Evolutionary conservation across 2,329 filamentous ascomycete genomes (phyloP), one percentile per base, ranked within the genome.

Genomic region (Ascocoryne sarcoides): DNA sequence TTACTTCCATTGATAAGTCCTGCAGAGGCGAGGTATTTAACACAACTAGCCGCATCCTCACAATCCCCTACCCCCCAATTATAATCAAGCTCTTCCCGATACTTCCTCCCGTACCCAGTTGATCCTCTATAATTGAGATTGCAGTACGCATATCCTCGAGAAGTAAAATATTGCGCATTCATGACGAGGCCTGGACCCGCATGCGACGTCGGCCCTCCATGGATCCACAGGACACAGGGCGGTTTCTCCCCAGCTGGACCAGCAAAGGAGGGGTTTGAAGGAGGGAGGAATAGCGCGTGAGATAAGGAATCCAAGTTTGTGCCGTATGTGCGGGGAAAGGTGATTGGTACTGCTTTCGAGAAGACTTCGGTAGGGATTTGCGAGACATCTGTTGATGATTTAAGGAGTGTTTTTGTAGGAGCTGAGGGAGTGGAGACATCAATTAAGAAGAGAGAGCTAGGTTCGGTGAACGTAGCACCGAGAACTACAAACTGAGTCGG

Each of bases 91-190:
- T 62, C 58, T 18, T 71, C 62, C 0, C 71, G 65, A 46, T 75
- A 76, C 5, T 60, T 58, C 3, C 65, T 62, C 1, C 72, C 71
- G 50, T 73, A 69, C 2, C 67, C 70, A 0, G 64, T 68, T 1
- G 69, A 73, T 3, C 72, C 73, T 2, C 63, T 65, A 49, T 75
- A 72, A 53, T 76, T 75, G 23, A 75, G 57, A 2, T 62, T 59
- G 10, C 69, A 62, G 36, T 66, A 66, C 1, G 70, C 71, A 40
- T 69, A 76, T 3, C 73, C 73, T 10, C 73, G 61, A 3, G 70
- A 68, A 0, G 71, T 75, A 48, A 67, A 73, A 50, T 70, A 75
- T 49, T 76, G 73, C 3, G 60, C 62, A 15, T 59, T 54, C 5
- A 73, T 54, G 10, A 60, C 56, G 0, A 76, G 59, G 0, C 69